Base-by-base conservation (phyloP, 495 filamentous ascomycete genomes). In the Neurospora terricola region DNA sequence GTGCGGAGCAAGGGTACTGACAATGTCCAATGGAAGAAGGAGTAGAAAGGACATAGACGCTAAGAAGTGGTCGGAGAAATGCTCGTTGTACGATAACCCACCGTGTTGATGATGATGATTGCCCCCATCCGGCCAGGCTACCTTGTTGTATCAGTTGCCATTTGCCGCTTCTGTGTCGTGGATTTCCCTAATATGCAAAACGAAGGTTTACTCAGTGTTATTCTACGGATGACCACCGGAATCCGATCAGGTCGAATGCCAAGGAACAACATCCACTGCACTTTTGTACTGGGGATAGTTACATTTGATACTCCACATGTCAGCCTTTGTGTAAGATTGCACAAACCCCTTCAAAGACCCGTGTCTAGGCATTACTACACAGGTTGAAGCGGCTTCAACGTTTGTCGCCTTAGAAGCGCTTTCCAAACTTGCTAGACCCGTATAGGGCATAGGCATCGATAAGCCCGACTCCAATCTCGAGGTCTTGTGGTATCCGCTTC, bases 11-110 rank as follows among this genome's bases (percentile, higher is more conserved):
- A 78, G 21, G 77, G 79, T 21, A 42, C 75, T 14, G 82, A 80
- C 10, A 76, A 78, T 69, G 78, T 78, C n/a, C 70, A 78, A 68
- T 88, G 86, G 86, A 73, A 72, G 69, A 74, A 78, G 42, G 43
- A 76, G 48, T 38, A 74, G 30, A 23, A 21, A 16, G 48, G 48
- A 71, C 38, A 40, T 30, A 71, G 38, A 66, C 3, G 54, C 30
- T 66, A 36, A 66, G 27, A 34, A 66, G 54, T 66, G 54, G 27
- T 66, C 27, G 54, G 54, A 66, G 14, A 66, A 66, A 66, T 66
- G 54, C 27, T 34, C 14, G 27, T 66, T 66, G 54, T 66, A 66
- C 27, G 54, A 66, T 66, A 66, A 66, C 27, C 54, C 54, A 36
- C 54, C 54, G 27, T 66, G 54, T 66, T 66, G 54, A 66, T 66